Base-by-base conservation (phyloP, 1,284 basidiomycete genomes). In the Vanrija sp. region DNA sequence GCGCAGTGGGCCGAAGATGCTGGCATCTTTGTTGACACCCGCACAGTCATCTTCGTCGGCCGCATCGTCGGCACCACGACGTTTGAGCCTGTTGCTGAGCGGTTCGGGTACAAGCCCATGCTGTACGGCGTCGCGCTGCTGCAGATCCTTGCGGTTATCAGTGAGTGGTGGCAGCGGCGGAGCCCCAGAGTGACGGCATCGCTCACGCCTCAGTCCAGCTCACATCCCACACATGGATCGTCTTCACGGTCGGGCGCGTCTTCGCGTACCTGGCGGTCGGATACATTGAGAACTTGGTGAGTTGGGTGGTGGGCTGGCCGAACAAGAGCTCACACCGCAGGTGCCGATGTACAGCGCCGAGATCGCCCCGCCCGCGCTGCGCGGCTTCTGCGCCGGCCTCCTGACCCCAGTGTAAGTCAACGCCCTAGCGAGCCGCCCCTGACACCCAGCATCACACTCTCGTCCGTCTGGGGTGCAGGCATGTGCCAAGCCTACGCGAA, bases 241-340 rank as follows among this genome's bases (percentile, higher is more conserved):
- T 51, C 3, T 65, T 62, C 55, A 57, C 60, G 6, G 49, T 60
- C 42, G 65, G 65, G 0, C 59, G 65, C 18, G 58, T 64, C 14
- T 26, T 67, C 42, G 51, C 60, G 12, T 67, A 67, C 52, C 23
- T 61, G 8, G 56, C 61, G 9, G 54, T 62, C n/a, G 65, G 65
- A 15, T 49, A 62, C 26, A 55, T 65, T 47, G 65, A 67, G 34
- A 61, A 60, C 42, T 46, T 54, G 1, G 60, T 34, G 12, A 12
- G 34, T 14, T 2, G 12, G 2, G 1, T 34, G 28, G 7, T 6
- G 7, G 28, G 9, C 12, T 2, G 12, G 34, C 5, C 1, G 34
- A 12, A 10, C 28, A 6, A 28, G 28, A 8, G 28, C 34, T 34
- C 9, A 34, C 34, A 5, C 4, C 34, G 1, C 9, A 34, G 34